Conservation (phyloP, 192 early-diverging fungal genomes). For the Paraglomus occultum region DNA sequence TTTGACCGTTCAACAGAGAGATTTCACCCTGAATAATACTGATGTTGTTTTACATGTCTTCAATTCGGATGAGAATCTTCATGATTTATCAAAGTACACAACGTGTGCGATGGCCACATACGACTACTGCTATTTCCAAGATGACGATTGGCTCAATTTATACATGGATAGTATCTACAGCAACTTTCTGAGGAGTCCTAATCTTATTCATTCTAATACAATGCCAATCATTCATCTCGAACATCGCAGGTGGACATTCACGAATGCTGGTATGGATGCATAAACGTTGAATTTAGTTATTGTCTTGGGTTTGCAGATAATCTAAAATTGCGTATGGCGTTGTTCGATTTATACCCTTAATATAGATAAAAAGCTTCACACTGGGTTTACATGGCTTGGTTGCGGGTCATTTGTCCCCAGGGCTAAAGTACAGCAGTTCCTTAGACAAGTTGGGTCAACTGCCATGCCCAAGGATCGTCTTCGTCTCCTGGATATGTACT, state of each 20-base stretch:
- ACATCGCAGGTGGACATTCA: conserved; percentile 51
- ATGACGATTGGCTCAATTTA: conserved; percentile 53
- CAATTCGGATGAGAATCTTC: conserved; percentile 49
- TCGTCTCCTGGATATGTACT: conserved; percentile 50
- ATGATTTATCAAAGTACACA: conserved; percentile 53
- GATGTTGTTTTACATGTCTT: conserved; percentile 38
- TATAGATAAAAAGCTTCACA: conserved; percentile 48
- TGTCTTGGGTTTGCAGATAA: background rate
- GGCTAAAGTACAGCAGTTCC: conserved; percentile 46
- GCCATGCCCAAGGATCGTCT: conserved; percentile 48
- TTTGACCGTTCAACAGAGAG: conserved; percentile 9
- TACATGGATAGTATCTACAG: conserved; percentile 57
- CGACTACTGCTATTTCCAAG: conserved; percentile 58
- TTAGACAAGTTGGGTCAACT: conserved; percentile 50
- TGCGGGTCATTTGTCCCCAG: conserved; percentile 51
- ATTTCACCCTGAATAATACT: conserved; percentile 33
- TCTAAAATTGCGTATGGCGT: background rate
- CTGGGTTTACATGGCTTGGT: conserved; percentile 54
- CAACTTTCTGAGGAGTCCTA: conserved; percentile 53
- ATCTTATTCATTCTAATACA: conserved; percentile 53
- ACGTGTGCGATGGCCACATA: conserved; percentile 51
- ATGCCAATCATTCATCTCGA: conserved; percentile 49
- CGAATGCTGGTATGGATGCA: conserved; percentile 43
- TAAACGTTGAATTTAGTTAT: background rate
- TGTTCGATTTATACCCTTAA: background rate